These are phyloP conservation scores for Limonium bicolor DNA, from an alignment of 148 eudicot genomes.

Conservation along the genomic window DNA sequence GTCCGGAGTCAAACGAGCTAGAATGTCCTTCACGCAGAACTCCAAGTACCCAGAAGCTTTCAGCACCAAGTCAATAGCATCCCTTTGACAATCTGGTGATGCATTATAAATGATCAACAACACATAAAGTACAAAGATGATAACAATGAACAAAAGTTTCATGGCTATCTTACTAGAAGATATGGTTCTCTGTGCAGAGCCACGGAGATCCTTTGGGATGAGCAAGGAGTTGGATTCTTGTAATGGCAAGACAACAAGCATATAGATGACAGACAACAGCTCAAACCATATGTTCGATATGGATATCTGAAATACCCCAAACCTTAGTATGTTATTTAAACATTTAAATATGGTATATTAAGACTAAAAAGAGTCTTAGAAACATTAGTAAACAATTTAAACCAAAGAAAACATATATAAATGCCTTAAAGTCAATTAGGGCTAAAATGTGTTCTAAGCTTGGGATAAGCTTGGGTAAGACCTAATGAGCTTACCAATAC, in stretches of 20 bases:
- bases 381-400: no score
- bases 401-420: no score
- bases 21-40: conserved; percentile 40
- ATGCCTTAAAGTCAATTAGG: no score
- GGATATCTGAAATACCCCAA: no score
- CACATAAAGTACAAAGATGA: background rate
- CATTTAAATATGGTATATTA: no score
- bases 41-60: conserved; percentile 78
- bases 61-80: conserved; percentile 72
- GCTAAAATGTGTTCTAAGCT: no score
- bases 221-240: conserved; percentile 49
- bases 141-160: background rate
- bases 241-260: conserved; percentile 59
- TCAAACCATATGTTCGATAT: conserved; percentile 67
- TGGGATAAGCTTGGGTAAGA: no score
- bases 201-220: conserved; percentile 31
- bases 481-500: no score
- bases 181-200: conserved; percentile 37
- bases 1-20: conserved; percentile 43
- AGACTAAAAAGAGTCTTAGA: no score
- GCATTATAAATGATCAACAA: background rate
- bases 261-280: conserved; percentile 48
- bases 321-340: no score
- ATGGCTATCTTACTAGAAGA: conserved; percentile 30
- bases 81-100: conserved; percentile 55